Conservation (phyloP, 2,329 filamentous ascomycete species). For the Thermothelomyces thermophilus region DNA sequence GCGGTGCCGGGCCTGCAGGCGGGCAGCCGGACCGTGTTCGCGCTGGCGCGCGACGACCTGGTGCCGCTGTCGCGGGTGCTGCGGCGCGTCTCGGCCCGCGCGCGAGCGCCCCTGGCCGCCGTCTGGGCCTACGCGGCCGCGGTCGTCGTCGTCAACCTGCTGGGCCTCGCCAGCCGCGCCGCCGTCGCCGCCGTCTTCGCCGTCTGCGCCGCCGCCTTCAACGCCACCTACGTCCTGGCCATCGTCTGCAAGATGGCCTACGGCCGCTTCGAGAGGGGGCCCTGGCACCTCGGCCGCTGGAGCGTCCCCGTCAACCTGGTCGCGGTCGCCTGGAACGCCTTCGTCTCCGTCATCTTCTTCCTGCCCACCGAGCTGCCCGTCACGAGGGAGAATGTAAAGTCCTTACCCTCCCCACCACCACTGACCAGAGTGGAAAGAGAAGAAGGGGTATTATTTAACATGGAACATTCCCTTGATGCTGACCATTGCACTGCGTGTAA, state of each 20-base stretch:
- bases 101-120: conserved; percentile 43
- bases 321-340: conserved; percentile 44
- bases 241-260: conserved; percentile 45
- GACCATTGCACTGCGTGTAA: no score
- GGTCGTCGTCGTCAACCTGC: conserved; percentile 48
- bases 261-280: conserved; percentile 41
- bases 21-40: conserved; percentile 44
- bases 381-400: conserved; percentile 36
- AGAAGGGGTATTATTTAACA: no score
- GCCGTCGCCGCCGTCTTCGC: conserved; percentile 46
- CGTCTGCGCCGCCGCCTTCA: conserved; percentile 45
- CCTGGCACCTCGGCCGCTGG: conserved; percentile 43
- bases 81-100: conserved; percentile 39
- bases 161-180: conserved; percentile 46
- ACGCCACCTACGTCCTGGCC: conserved; percentile 47
- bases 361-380: conserved; percentile 41
- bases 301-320: conserved; percentile 36
- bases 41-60: conserved; percentile 44
- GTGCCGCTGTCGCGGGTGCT: conserved; percentile 40
- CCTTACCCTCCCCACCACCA: neutral
- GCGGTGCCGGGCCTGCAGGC: conserved; percentile 49
- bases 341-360: conserved; percentile 45
- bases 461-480: no score
- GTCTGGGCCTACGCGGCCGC: conserved; percentile 47
- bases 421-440: no score